Conservation (phyloP, 805 yeast species). For the Lachancea sp. region DNA sequence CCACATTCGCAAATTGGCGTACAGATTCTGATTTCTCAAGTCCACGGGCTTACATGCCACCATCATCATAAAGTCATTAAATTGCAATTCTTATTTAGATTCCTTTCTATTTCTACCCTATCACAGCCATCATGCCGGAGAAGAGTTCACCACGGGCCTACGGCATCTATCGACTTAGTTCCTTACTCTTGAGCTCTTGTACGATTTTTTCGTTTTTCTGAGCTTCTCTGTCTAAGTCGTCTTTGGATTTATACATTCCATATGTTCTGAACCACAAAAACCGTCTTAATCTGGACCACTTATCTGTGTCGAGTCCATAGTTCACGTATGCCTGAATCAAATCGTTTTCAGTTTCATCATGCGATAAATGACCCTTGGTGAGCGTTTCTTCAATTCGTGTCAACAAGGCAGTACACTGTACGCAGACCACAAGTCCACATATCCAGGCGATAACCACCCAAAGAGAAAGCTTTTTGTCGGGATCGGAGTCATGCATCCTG, state of each 20-base stretch:
- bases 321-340: constrained; percentile 41
- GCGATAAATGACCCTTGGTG: constrained; percentile 29
- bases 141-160: too few species aligned
- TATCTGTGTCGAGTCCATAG: constrained; percentile 46
- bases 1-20: too few species aligned
- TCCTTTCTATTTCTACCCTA: too few species aligned
- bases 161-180: not conserved
- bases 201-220: constrained; percentile 70
- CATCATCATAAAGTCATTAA: not conserved
- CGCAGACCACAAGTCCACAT: constrained; percentile 34
- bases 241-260: constrained; percentile 28
- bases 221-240: constrained; percentile 33
- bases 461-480: constrained; percentile 38
- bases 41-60: too few species aligned
- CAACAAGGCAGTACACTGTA: constrained; percentile 38
- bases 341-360: constrained; percentile 38
- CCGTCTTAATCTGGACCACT: constrained; percentile 46
- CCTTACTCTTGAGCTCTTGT: constrained; percentile 38
- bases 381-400: constrained; percentile 35
- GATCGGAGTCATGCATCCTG: constrained; percentile 32
- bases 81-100: not conserved
- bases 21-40: too few species aligned
- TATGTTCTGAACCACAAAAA: constrained; percentile 50
- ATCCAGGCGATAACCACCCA: constrained; percentile 36
- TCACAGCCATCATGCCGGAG: too few species aligned